Evolutionary conservation across 345 rosid genomes (phyloP).

Genomic region (Nasturtium officinale): DNA sequence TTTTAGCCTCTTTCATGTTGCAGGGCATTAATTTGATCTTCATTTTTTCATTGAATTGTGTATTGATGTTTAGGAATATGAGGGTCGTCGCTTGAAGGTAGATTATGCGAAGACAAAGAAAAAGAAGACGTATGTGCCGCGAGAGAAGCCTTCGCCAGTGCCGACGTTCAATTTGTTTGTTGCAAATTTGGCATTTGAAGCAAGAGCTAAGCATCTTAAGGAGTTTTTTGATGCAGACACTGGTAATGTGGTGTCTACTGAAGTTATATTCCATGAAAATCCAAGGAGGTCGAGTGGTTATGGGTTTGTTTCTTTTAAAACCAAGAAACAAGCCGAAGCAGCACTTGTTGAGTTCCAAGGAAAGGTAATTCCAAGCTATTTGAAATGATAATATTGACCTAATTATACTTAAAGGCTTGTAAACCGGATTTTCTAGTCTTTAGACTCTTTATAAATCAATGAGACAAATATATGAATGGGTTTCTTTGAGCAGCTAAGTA

Average conservation of each 20-base stretch:
- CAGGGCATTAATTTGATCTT: neutral
- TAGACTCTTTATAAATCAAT: slow-evolving; percentile 6
- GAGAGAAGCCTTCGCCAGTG: slow-evolving; percentile 43
- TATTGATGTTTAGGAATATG: slow-evolving; percentile 56
- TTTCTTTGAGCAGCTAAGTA: slow-evolving; percentile 2
- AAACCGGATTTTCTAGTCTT: neutral
- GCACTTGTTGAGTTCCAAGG: slow-evolving; percentile 64
- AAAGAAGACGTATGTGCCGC: slow-evolving; percentile 53
- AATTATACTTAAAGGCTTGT: neutral
- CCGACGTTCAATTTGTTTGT: slow-evolving; percentile 69
- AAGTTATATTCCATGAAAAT: slow-evolving; percentile 69
- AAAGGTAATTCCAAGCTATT: slow-evolving; percentile 54
- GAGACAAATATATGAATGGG: neutral
- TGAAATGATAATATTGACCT: neutral
- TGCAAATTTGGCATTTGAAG: slow-evolving; percentile 68
- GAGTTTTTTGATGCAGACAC: slow-evolving; percentile 65
- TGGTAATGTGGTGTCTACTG: slow-evolving; percentile 59
- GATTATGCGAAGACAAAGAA: slow-evolving; percentile 61
- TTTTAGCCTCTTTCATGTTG: slow-evolving; percentile 3
- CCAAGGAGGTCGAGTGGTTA: slow-evolving; percentile 78
- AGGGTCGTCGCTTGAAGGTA: slow-evolving; percentile 65
- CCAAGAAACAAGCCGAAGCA: slow-evolving; percentile 70
- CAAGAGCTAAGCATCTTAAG: slow-evolving; percentile 65
- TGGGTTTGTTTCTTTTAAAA: slow-evolving; percentile 79
- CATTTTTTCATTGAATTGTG: slow-evolving; percentile 11